phyloP scores from a whole-genome alignment of 2,329 filamentous ascomycete genomes.

The Pyrenochaeta sp. region DNA sequence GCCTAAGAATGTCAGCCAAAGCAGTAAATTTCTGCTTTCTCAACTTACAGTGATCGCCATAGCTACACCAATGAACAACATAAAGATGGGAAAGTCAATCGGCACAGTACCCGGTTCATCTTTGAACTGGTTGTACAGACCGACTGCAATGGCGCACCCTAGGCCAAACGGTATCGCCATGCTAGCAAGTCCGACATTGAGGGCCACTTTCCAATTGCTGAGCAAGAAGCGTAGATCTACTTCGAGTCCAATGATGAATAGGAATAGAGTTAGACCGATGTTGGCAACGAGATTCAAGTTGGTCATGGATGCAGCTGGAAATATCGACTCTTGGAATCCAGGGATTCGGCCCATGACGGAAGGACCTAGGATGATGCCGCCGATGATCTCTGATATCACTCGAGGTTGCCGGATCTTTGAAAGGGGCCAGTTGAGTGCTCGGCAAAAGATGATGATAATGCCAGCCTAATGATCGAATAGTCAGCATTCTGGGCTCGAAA shows the following conservation, averaged over 20 bases:
- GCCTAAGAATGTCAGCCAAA: conserved; percentile 53
- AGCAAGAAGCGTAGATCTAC: conserved; percentile 80
- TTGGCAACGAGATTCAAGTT: conserved; percentile 81
- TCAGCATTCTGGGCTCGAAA: conserved; percentile 8
- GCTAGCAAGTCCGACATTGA: conserved; percentile 78
- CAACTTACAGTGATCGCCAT: conserved; percentile 81
- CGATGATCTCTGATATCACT: conserved; percentile 84
- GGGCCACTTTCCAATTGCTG: conserved; percentile 80
- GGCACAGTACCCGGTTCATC: conserved; percentile 62
- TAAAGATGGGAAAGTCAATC: conserved; percentile 68
- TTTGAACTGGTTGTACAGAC: conserved; percentile 77
- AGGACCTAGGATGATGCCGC: conserved; percentile 84
- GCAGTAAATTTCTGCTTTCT: too few species aligned
- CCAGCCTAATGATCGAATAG: conserved; percentile 59
- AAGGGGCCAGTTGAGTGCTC: conserved; percentile 77
- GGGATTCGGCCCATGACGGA: conserved; percentile 89
- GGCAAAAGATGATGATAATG: conserved; percentile 78
- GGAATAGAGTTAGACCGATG: conserved; percentile 80
- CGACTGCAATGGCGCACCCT: conserved; percentile 80
- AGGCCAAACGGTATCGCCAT: conserved; percentile 85
- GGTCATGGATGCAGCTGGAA: conserved; percentile 76
- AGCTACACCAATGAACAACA: conserved; percentile 89
- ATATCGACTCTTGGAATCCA: conserved; percentile 77
- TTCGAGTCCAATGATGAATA: conserved; percentile 88
- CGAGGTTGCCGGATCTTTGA: conserved; percentile 79